Percentiles rank a stretch among this genome's conserved stretches.
phyloP scores from a whole-genome alignment of 2,329 filamentous ascomycete species.

The Exophiala xenobiotica region DNA sequence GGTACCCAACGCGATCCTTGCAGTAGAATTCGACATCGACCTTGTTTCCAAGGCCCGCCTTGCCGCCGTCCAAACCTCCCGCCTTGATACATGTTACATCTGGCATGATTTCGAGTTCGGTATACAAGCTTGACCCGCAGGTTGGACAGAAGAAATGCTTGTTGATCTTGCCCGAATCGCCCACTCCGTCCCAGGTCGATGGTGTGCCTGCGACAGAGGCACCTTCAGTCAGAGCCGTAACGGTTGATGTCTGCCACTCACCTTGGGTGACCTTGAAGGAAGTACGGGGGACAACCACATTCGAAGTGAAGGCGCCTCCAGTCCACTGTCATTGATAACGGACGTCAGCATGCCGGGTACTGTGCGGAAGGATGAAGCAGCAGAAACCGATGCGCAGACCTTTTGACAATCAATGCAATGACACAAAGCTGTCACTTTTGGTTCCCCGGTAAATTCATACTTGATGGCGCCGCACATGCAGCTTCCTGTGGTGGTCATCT shows the following conservation, averaged over 20 bases:
- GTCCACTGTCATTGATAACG: constrained; percentile 41
- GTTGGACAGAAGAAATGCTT: constrained; percentile 56
- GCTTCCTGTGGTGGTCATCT: constrained; percentile 35
- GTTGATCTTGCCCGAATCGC: constrained; percentile 55
- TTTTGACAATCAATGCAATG: constrained; percentile 58
- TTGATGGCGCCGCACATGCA: constrained; percentile 38
- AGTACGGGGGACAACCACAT: constrained; percentile 50
- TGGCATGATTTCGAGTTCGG: constrained; percentile 55
- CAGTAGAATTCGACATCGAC: constrained; percentile 55
- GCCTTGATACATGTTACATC: constrained; percentile 51
- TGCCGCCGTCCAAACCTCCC: not conserved
- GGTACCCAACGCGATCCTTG: constrained; percentile 48
- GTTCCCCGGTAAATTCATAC: constrained; percentile 41
- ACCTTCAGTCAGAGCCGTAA: no score
- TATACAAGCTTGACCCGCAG: constrained; percentile 55
- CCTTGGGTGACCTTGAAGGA: constrained; percentile 53
- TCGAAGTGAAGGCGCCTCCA: constrained; percentile 56
- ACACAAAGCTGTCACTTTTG: constrained; percentile 49
- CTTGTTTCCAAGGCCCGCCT: constrained; percentile 34
- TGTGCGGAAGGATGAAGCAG: no score
- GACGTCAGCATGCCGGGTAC: no score
- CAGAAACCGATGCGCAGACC: no score
- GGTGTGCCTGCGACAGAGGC: constrained; percentile 51
- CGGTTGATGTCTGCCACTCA: no score
- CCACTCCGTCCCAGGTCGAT: constrained; percentile 49